Conservation (phyloP, 2,329 filamentous ascomycete species). For the Penicillium janthinellum region DNA sequence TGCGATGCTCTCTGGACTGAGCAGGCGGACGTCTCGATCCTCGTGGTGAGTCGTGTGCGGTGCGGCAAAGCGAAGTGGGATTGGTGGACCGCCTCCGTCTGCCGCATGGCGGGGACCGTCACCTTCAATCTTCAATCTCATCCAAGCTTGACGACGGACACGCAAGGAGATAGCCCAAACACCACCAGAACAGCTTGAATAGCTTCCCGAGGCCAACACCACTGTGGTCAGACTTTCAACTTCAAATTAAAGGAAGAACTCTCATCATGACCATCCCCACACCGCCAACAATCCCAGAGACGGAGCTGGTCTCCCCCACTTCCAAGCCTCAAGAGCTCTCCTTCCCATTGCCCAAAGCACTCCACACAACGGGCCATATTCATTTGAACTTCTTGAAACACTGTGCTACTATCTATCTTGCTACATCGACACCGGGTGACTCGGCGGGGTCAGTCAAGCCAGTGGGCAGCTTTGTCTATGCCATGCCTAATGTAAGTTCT, state of each 20-base stretch:
- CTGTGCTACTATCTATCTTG: slow-evolving; percentile 59
- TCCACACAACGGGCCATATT: slow-evolving; percentile 60
- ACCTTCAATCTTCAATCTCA: slow-evolving; percentile 10
- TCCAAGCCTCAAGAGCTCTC: slow-evolving; percentile 56
- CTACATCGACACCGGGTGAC: slow-evolving; percentile 54
- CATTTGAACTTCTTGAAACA: slow-evolving; percentile 58
- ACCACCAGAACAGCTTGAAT: background rate
- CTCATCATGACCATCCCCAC: slow-evolving; percentile 18
- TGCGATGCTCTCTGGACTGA: background rate
- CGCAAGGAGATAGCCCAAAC: background rate
- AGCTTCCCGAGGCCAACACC: background rate
- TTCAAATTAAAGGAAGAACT: no score
- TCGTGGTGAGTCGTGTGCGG: slow-evolving; percentile 11
- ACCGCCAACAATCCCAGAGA: slow-evolving; percentile 15
- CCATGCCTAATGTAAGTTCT: slow-evolving; percentile 76
- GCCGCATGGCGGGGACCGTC: slow-evolving; percentile 12
- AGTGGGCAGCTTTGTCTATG: slow-evolving; percentile 91
- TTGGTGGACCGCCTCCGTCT: slow-evolving; percentile 21
- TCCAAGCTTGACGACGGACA: background rate
- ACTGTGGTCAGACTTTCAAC: background rate
- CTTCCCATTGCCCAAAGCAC: slow-evolving; percentile 59
- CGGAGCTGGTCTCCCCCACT: slow-evolving; percentile 27
- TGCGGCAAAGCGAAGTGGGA: slow-evolving; percentile 20
- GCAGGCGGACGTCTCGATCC: background rate
- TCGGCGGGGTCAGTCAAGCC: slow-evolving; percentile 46